Evolutionary conservation across 805 yeast genomes (phyloP).

Genomic region (Nakazawaea sp.): DNA sequence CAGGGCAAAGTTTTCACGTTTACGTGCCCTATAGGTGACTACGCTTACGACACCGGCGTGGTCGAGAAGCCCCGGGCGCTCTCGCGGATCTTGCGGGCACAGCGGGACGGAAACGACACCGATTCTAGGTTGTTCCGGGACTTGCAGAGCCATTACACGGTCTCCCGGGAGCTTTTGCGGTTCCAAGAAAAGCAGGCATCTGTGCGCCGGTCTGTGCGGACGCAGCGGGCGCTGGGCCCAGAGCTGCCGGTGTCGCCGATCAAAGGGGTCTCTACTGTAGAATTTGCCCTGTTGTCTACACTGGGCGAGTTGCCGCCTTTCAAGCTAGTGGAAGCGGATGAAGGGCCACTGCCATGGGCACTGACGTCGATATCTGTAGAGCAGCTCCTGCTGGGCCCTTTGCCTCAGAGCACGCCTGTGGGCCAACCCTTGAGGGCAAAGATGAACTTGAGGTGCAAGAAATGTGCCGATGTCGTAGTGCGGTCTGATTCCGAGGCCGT

Average conservation of each 20-base stretch:
- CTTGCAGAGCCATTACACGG: constrained; percentile 15
- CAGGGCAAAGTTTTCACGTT: constrained; percentile 31
- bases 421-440: constrained; percentile 14
- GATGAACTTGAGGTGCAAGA: constrained; percentile 15
- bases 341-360: too few species aligned
- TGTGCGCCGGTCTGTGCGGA: constrained; percentile 1
- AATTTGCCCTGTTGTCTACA: too few species aligned
- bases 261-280: too few species aligned
- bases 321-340: too few species aligned
- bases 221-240: too few species aligned
- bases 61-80: constrained; percentile 36
- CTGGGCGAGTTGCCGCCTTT: not conserved
- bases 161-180: constrained; percentile 13
- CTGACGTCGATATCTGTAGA: too few species aligned
- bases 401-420: too few species aligned
- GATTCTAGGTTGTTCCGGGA: constrained; percentile 9
- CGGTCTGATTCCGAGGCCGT: constrained; percentile 16
- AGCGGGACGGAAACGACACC: constrained; percentile 8
- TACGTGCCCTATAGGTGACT: constrained; percentile 29
- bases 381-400: too few species aligned
- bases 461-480: constrained; percentile 15
- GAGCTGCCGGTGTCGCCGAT: too few species aligned
- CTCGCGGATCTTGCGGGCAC: constrained; percentile 18
- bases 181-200: constrained; percentile 10
- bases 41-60: constrained; percentile 27